These are phyloP conservation scores for Prunus yedoensis DNA, from an alignment of 331 rosid genomes.

Conservation along the genomic window DNA sequence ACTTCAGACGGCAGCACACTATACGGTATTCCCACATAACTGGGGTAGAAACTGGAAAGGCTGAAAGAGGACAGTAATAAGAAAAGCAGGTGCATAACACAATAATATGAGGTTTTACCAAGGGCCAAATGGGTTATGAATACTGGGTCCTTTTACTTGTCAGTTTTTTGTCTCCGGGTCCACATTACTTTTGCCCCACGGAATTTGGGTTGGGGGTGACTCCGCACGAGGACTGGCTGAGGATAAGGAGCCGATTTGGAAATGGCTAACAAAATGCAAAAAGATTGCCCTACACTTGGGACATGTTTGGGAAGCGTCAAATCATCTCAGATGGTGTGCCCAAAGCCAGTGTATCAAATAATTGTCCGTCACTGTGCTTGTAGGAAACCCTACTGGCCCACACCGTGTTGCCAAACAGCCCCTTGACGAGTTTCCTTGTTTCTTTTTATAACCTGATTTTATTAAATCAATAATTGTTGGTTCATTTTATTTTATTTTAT, in stretches of 20 bases:
- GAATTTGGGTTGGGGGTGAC: constrained; percentile 23
- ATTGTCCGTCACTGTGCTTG: constrained; percentile 13
- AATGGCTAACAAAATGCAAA: background rate
- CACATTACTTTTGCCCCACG: constrained; percentile 15
- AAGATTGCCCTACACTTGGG: constrained; percentile 1
- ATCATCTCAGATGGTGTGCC: constrained; percentile 19
- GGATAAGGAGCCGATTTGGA: constrained; percentile 4
- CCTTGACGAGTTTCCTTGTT: background rate
- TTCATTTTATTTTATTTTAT: too few relatives aligned
- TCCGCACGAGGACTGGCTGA: constrained; percentile 1
- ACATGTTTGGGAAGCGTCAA: constrained; percentile 30
- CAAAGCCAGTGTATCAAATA: background rate
- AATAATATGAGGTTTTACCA: background rate
- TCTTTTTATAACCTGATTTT: too few relatives aligned
- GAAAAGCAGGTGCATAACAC: background rate
- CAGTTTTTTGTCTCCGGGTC: constrained; percentile 37
- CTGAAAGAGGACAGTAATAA: constrained; percentile 19
- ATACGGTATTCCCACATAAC: constrained; percentile 29
- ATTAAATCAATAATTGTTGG: too few relatives aligned
- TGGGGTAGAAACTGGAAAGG: constrained; percentile 15
- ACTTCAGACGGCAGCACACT: too few relatives aligned
- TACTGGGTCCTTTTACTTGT: constrained; percentile 40
- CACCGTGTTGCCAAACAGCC: background rate
- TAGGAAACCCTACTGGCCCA: background rate
- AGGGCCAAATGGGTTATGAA: constrained; percentile 38